Evolutionary conservation across 768 basidiomycete genomes (phyloP).

Genomic region (Ephemerocybe angulata): DNA sequence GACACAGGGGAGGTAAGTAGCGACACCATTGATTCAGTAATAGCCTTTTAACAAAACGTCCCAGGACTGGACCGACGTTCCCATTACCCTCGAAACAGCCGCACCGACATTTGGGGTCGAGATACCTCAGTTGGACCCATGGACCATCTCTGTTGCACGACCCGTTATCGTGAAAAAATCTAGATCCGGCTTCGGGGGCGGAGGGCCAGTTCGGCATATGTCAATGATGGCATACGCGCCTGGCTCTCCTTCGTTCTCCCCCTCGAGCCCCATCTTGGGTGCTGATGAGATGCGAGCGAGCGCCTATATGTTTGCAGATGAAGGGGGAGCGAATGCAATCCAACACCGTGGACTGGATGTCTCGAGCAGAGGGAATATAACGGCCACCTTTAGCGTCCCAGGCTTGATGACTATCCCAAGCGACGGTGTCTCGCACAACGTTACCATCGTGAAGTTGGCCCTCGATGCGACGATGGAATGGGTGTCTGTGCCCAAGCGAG

Average conservation of each 20-base stretch:
- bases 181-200: neutral
- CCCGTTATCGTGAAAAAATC: constrained; percentile 3
- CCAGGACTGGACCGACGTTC: constrained; percentile 40
- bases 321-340: constrained; percentile 5
- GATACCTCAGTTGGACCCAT: constrained; percentile 34
- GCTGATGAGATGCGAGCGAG: neutral
- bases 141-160: constrained; percentile 30
- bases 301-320: neutral
- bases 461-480: constrained; percentile 40
- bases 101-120: constrained; percentile 38
- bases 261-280: neutral
- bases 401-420: constrained; percentile 40
- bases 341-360: constrained; percentile 24
- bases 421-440: constrained; percentile 37
- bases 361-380: constrained; percentile 35
- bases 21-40: neutral
- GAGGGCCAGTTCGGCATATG: neutral
- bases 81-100: constrained; percentile 41
- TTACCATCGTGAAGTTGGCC: constrained; percentile 35
- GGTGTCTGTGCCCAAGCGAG: constrained; percentile 38
- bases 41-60: neutral
- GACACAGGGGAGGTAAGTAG: constrained; percentile 41
- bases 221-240: neutral
- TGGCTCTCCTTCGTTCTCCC: neutral
- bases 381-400: constrained; percentile 39